These are phyloP conservation scores for Trichosporon coremiiforme DNA, from an alignment of 1,284 basidiomycete species.

Conservation along the genomic window DNA sequence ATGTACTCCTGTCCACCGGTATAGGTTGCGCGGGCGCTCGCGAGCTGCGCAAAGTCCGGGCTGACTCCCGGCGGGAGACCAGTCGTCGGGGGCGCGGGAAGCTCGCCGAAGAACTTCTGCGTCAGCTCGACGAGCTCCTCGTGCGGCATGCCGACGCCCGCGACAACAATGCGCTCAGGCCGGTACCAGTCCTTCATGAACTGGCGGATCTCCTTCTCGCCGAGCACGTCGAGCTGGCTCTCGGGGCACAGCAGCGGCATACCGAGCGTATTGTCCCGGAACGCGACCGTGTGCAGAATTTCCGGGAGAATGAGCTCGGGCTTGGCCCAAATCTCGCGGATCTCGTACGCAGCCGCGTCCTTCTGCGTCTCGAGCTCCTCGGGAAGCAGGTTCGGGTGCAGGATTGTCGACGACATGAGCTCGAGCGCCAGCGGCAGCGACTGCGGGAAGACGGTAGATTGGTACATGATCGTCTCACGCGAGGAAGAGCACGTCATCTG, in stretches of 20 bases:
- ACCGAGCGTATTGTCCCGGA: conserved; percentile 75
- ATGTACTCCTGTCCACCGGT: conserved; percentile 80
- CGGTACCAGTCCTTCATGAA: conserved; percentile 83
- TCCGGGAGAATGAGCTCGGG: conserved; percentile 97
- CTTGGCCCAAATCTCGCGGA: conserved; percentile 82
- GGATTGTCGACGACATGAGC: conserved; percentile 87
- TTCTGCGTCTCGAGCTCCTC: conserved; percentile 83
- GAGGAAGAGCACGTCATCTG: conserved; percentile 91
- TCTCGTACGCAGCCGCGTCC: conserved; percentile 89
- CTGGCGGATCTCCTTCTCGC: conserved; percentile 65
- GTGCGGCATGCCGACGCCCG: conserved; percentile 89
- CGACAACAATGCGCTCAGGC: conserved; percentile 91
- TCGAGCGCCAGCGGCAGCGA: conserved; percentile 81
- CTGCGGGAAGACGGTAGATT: conserved; percentile 89
- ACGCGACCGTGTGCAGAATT: conserved; percentile 83
- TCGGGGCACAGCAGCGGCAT: conserved; percentile 88
- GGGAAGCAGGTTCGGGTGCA: conserved; percentile 72
- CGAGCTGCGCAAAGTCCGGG: conserved; percentile 52
- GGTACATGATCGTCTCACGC: conserved; percentile 96
- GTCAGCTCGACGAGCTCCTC: conserved; percentile 81
- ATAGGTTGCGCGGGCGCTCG: conserved; percentile 66
- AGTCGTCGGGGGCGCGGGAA: conserved; percentile 58
- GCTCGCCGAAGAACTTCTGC: conserved; percentile 78
- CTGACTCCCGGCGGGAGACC: conserved; percentile 37
- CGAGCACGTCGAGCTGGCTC: conserved; percentile 73